Conservation (phyloP, 2,329 filamentous ascomycete genomes). For the Talaromyces sp. region DNA sequence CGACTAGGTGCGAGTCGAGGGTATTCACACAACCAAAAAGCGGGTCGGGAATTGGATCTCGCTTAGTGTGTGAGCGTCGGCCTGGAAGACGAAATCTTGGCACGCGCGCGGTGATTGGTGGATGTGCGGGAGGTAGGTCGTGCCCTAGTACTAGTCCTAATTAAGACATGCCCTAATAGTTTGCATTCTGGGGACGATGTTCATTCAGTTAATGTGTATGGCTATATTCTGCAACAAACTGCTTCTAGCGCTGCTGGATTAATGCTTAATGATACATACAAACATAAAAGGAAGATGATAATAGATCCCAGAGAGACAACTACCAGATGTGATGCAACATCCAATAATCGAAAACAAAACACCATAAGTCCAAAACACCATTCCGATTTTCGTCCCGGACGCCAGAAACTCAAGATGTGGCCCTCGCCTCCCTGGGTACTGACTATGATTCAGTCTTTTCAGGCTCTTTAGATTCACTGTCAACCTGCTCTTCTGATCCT, state of each 20-base stretch:
- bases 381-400: constrained; percentile 25
- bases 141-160: constrained; percentile 39
- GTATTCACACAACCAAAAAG: constrained; percentile 23
- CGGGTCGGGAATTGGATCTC: constrained; percentile 37
- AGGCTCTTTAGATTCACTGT: constrained; percentile 29
- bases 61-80: constrained; percentile 38
- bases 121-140: background rate
- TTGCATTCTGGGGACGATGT: background rate
- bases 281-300: constrained; percentile 19
- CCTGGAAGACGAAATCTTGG: constrained; percentile 41
- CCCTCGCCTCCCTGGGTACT: background rate
- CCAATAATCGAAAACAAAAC: constrained; percentile 20
- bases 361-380: constrained; percentile 34
- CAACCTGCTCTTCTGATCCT: constrained; percentile 31
- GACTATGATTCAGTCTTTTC: constrained; percentile 32
- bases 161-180: constrained; percentile 5
- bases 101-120: constrained; percentile 28
- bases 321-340: background rate
- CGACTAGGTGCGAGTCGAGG: constrained; percentile 22
- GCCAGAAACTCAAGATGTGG: constrained; percentile 15
- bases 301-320: constrained; percentile 9
- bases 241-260: background rate
- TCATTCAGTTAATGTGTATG: too few relatives aligned
- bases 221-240: background rate
- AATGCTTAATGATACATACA: constrained; percentile 17